Percentiles rank a stretch among this genome's conserved stretches.
These are phyloP conservation scores for Globisporangium emineosum DNA, from an alignment of 352 stramenopile species.

Conservation along the genomic window DNA sequence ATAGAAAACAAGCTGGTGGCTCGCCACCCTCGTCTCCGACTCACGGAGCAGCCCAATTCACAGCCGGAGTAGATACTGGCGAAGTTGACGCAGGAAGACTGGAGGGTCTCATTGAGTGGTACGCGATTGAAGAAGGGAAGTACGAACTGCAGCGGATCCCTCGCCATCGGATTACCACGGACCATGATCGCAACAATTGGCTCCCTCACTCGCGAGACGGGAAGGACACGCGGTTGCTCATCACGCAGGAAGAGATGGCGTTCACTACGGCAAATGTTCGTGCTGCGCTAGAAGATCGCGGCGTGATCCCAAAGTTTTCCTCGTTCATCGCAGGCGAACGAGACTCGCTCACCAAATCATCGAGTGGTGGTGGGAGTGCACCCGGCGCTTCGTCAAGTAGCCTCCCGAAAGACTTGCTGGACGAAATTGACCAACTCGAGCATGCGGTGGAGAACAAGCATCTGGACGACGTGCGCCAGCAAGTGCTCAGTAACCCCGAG, in stretches of 20 bases:
- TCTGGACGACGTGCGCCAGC: conserved; percentile 14
- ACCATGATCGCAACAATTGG: conserved; percentile 51
- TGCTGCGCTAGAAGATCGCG: conserved; percentile 56
- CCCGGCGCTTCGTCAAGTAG: conserved; percentile 15
- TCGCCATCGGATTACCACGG: conserved; percentile 55
- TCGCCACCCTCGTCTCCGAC: conserved; percentile 2
- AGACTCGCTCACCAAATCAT: neutral
- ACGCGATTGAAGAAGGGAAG: conserved; percentile 64
- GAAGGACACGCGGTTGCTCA: conserved; percentile 52
- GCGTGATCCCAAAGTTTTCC: conserved; percentile 49
- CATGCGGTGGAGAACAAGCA: conserved; percentile 39
- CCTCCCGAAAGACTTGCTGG: conserved; percentile 42
- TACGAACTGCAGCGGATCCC: conserved; percentile 64
- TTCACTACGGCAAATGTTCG: conserved; percentile 57
- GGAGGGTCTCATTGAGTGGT: conserved; percentile 69
- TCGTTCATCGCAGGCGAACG: conserved; percentile 8
- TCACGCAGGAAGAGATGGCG: conserved; percentile 65
- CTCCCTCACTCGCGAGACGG: conserved; percentile 47
- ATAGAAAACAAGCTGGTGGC: neutral
- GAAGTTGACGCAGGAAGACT: conserved; percentile 44
- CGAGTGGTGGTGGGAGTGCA: conserved; percentile 1
- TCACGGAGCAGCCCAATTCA: neutral
- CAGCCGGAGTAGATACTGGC: neutral
- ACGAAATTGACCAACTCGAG: conserved; percentile 60
- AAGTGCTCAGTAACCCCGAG: conserved; percentile 55